A percentile compares a stretch with the other conserved stretches of the same genome.
Conservation (phyloP, 495 filamentous ascomycete species). For the Hapsidospora chrysogenum region DNA sequence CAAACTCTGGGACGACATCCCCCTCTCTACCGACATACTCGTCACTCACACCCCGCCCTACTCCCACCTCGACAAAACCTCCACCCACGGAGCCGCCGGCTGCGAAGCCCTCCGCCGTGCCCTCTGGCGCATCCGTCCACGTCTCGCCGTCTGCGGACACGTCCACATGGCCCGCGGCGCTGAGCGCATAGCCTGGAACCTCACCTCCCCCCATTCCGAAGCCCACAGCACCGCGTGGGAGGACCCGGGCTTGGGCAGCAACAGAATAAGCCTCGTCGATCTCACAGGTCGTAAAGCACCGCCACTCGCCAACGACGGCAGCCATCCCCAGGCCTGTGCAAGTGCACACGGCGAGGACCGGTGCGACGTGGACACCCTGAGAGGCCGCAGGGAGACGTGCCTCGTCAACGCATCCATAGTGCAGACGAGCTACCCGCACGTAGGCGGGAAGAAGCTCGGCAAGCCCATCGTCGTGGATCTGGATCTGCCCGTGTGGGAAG, state of each 20-base stretch:
- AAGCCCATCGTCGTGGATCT: slow-evolving; percentile 67
- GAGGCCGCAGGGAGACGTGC: slow-evolving; percentile 50
- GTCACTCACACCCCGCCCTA: slow-evolving; percentile 72
- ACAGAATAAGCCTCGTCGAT: slow-evolving; percentile 27
- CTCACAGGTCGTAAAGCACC: slow-evolving; percentile 16
- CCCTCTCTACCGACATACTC: slow-evolving; percentile 58
- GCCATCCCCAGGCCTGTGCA: slow-evolving; percentile 3
- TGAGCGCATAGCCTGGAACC: slow-evolving; percentile 41
- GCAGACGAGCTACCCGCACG: slow-evolving; percentile 47
- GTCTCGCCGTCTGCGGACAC: slow-evolving; percentile 78
- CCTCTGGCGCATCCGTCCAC: slow-evolving; percentile 60
- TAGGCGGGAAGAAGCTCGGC: slow-evolving; percentile 40
- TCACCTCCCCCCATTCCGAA: slow-evolving; percentile 10
- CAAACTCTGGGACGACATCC: slow-evolving; percentile 40
- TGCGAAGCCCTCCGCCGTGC: slow-evolving; percentile 55
- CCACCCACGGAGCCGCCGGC: slow-evolving; percentile 28
- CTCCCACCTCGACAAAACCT: slow-evolving; percentile 56
- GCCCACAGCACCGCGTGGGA: slow-evolving; percentile 15
- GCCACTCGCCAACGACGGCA: slow-evolving; percentile 18
- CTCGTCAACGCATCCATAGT: slow-evolving; percentile 63
- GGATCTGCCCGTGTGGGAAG: slow-evolving; percentile 43
- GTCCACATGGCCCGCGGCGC: slow-evolving; percentile 53
- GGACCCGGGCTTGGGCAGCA: slow-evolving; percentile 18
- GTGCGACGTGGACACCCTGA: not conserved
- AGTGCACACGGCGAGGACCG: not conserved